Evolutionary conservation across 805 yeast genomes (phyloP).

Genomic region (Candida khao-thaluensis): DNA sequence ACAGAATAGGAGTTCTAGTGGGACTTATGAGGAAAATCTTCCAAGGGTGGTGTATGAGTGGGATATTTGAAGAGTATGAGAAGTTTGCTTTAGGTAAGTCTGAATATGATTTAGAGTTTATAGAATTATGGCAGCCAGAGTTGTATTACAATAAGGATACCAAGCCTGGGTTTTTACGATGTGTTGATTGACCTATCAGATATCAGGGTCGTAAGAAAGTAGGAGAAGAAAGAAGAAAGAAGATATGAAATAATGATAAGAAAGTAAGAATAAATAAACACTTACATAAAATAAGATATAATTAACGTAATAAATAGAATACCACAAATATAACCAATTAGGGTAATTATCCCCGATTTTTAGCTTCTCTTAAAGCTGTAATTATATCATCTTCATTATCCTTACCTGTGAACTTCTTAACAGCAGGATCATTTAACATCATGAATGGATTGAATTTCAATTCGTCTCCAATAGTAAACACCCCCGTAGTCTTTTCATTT

Average conservation of each 20-base stretch:
- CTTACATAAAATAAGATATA: background rate
- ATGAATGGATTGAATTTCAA: slow-evolving; percentile 83
- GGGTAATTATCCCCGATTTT: slow-evolving; percentile 45
- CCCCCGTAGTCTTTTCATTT: slow-evolving; percentile 81
- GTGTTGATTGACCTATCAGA: too few relatives aligned
- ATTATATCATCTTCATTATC: slow-evolving; percentile 55
- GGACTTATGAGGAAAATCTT: slow-evolving; percentile 82
- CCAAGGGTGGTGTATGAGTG: slow-evolving; percentile 92
- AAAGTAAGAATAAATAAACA: background rate
- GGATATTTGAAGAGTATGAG: slow-evolving; percentile 90
- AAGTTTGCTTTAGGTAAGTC: slow-evolving; percentile 93
- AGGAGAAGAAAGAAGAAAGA: too few relatives aligned
- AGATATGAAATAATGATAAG: background rate
- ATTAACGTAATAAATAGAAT: background rate
- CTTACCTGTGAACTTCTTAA: slow-evolving; percentile 58
- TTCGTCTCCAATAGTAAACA: slow-evolving; percentile 83
- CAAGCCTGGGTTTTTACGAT: slow-evolving; percentile 67
- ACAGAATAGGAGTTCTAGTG: slow-evolving; percentile 89
- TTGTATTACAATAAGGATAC: slow-evolving; percentile 43
- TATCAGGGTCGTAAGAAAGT: too few relatives aligned
- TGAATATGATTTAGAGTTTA: slow-evolving; percentile 85
- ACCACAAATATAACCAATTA: background rate
- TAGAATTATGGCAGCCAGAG: slow-evolving; percentile 75
- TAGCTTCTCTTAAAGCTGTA: slow-evolving; percentile 72
- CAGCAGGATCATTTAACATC: slow-evolving; percentile 65